Percentiles rank a stretch among this genome's conserved stretches.
Conservation (phyloP, 176 grass and related monocot genomes). For the Aegilops umbellulata region DNA sequence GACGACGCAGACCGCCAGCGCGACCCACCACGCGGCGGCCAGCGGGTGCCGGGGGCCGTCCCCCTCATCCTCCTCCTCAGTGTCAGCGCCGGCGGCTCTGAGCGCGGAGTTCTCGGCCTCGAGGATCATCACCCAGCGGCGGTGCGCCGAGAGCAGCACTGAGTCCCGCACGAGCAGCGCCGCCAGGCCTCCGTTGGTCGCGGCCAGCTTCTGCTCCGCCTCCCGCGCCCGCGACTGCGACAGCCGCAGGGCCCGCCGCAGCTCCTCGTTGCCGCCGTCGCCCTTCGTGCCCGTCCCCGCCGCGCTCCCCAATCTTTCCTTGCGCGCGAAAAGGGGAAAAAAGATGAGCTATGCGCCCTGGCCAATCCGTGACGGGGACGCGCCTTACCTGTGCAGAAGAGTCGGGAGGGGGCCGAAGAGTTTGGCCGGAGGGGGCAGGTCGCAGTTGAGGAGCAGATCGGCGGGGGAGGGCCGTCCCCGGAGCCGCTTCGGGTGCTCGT, state of each 20-base stretch:
- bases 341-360: no score
- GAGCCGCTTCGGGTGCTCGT: conserved; percentile 10
- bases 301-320: conserved; percentile 31
- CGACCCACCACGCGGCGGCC: conserved; percentile 61
- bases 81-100: background rate
- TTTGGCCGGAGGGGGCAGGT: conserved; percentile 82
- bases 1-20: conserved; percentile 72
- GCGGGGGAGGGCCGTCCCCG: background rate
- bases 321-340: background rate
- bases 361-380: background rate
- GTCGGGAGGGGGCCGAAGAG: conserved; percentile 61
- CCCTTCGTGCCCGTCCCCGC: background rate
- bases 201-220: conserved; percentile 57
- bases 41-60: background rate
- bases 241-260: conserved; percentile 73
- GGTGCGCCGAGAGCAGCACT: conserved; percentile 66
- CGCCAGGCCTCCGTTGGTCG: conserved; percentile 51
- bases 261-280: conserved; percentile 1
- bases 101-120: conserved; percentile 73
- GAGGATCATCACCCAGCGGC: conserved; percentile 75
- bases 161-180: conserved; percentile 68
- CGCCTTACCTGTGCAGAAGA: background rate
- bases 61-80: conserved; percentile 2
- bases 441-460: conserved; percentile 92
- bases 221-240: conserved; percentile 95